Evolutionary conservation across 768 basidiomycete species (phyloP).

Genomic region (Leccinum incarnatum): DNA sequence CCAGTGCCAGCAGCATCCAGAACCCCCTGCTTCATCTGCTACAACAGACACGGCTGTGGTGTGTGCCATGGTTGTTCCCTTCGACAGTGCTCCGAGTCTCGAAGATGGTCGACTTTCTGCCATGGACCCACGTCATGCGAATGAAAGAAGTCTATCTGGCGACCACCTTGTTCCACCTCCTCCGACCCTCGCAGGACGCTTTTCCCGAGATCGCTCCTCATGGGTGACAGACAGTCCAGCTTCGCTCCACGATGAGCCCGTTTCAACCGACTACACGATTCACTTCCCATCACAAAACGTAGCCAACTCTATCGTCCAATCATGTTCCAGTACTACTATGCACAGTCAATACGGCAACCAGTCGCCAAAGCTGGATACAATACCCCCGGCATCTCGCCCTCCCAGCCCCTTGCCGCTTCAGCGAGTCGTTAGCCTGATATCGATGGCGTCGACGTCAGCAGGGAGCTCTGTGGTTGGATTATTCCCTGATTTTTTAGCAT

Average conservation of each 20-base stretch:
- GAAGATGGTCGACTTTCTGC: background rate
- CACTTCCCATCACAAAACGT: background rate
- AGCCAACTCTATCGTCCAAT: background rate
- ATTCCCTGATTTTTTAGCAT: background rate
- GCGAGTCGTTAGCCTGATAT: background rate
- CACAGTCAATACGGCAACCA: background rate
- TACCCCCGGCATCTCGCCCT: background rate
- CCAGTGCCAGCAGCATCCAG: background rate
- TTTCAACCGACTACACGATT: background rate
- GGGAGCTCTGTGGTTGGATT: background rate
- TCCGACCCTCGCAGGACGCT: conserved; percentile 7
- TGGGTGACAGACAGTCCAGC: conserved; percentile 8
- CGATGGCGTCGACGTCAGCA: background rate
- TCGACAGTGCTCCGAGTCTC: background rate
- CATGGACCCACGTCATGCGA: conserved; percentile 5
- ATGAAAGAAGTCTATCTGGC: conserved; percentile 14
- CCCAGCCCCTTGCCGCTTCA: background rate
- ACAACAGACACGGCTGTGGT: background rate
- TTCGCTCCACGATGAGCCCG: conserved; percentile 17
- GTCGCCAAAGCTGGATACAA: background rate
- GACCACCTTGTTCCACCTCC: conserved; percentile 16
- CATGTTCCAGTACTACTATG: background rate
- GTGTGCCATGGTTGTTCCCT: background rate
- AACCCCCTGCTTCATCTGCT: background rate
- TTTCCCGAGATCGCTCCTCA: conserved; percentile 4